Evolutionary conservation across 176 grass and related monocot genomes (phyloP).

Genomic region (Saccharum spontaneum): DNA sequence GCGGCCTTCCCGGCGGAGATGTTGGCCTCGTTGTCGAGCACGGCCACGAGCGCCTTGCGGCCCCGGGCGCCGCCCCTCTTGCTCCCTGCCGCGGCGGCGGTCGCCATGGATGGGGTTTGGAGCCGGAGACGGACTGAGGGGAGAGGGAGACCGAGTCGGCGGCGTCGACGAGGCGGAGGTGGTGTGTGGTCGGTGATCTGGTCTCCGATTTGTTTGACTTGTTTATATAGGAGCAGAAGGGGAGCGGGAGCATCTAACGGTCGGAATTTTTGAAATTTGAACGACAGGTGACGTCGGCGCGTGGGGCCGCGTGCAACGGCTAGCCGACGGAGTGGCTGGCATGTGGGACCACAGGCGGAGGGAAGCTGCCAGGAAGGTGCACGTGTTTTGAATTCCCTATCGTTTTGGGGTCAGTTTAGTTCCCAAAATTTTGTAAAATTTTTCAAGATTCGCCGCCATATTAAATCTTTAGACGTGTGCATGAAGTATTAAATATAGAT

Average conservation of each 20-base stretch:
- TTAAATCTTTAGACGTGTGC: no score
- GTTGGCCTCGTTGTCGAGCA: constrained; percentile 72
- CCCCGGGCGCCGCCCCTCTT: constrained; percentile 53
- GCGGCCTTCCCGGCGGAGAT: constrained; percentile 60
- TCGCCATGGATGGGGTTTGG: constrained; percentile 20
- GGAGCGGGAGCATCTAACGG: constrained; percentile 32
- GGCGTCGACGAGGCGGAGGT: background rate
- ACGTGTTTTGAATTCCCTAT: background rate
- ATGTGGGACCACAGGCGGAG: background rate
- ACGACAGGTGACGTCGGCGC: constrained; percentile 24
- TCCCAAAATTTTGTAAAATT: no score
- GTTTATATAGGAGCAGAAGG: constrained; percentile 11
- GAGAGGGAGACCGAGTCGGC: background rate
- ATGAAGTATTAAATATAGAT: no score
- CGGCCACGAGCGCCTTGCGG: constrained; percentile 58
- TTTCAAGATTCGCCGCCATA: no score
- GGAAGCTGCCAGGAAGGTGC: background rate
- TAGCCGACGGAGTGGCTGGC: background rate
- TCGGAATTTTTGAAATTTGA: constrained; percentile 53
- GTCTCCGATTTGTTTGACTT: background rate
- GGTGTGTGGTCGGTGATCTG: constrained; percentile 13
- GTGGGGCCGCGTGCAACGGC: constrained; percentile 38
- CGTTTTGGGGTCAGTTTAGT: no score
- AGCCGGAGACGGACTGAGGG: background rate
- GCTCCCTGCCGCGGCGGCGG: constrained; percentile 31